Percentiles rank a stretch among this genome's conserved stretches.
phyloP scores from a whole-genome alignment of 1,284 basidiomycete genomes.

The Rhodotorula mucilaginosa region DNA sequence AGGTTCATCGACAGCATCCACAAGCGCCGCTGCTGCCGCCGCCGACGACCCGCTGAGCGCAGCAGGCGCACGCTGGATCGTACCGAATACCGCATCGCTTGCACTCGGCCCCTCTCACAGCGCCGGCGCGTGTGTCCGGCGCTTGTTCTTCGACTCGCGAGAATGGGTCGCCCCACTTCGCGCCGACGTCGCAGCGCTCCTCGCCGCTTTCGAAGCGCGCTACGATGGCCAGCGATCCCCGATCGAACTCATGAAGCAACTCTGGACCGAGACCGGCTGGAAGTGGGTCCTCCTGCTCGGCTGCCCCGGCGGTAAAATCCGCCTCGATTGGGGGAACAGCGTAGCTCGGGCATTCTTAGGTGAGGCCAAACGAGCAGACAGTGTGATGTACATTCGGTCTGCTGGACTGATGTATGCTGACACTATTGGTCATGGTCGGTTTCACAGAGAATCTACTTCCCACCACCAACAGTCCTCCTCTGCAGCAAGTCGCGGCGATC shows the following conservation, averaged over 20 bases:
- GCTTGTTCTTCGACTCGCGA: slow-evolving; percentile 19
- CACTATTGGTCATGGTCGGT: too few relatives aligned
- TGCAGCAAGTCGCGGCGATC: slow-evolving; percentile 15
- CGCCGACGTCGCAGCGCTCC: slow-evolving; percentile 13
- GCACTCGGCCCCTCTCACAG: slow-evolving; percentile 5
- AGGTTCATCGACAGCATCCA: not conserved
- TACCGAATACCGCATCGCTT: not conserved
- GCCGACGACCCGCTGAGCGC: not conserved
- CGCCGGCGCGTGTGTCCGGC: not conserved
- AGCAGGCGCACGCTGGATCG: not conserved
- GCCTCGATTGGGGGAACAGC: slow-evolving; percentile 14
- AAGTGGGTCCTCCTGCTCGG: slow-evolving; percentile 16
- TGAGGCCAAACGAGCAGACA: not conserved
- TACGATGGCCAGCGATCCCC: not conserved
- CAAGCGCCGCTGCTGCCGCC: not conserved
- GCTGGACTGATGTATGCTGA: not conserved
- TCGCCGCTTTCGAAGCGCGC: slow-evolving; percentile 6
- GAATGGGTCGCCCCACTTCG: slow-evolving; percentile 20
- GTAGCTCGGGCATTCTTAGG: slow-evolving; percentile 19
- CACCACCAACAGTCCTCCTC: not conserved
- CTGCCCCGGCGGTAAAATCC: slow-evolving; percentile 3
- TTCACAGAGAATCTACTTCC: slow-evolving; percentile 9
- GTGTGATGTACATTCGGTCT: not conserved
- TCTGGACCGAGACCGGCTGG: slow-evolving; percentile 22
- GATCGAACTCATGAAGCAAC: slow-evolving; percentile 7